Base-by-base conservation (phyloP, 2,329 filamentous ascomycete species). In the Talaromyces sp. region DNA sequence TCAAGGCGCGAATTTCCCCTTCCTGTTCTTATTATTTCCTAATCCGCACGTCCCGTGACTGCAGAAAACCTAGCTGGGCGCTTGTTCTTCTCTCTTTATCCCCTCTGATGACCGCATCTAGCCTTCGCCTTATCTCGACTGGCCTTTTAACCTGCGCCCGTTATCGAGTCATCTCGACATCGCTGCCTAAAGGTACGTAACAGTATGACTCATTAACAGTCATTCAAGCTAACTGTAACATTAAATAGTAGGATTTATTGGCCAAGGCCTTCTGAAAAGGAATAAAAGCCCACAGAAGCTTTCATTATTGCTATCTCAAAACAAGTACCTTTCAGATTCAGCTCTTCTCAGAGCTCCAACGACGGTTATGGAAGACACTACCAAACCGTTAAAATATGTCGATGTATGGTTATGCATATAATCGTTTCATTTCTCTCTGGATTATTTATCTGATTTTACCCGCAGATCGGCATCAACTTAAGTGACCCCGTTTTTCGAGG, bases 401-500 rank as follows among this genome's bases (percentile, higher is more conserved):
- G 79, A 81, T 74, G 79, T 81, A 68, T 55, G 78, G 76, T 59
- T 52, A 30, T 54, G 63, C 27, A n/a, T 18, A 6, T 31, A 12
- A n/a, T 53, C n/a, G 7, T 53, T n/a, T 59, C 6, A 10, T 10
- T 53, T 28, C 10, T 36, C 10, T 12, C 18, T 23, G 27, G 47
- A 14, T 3, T 31, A 23, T 47, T 44, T 52, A 40, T 30, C 6
- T 40, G 34, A 28, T 3, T 16, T 18, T 30, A 56, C 34, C 58
- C 65, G 42, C 68, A 89, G 85, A 85, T 99, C 71, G 95, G 94
- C 62, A 97, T 99, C 82, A 99, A 99, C 76, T 85, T 99, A 60
- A 90, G 93, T 59, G 95, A 99, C 72, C 90, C 91, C 58, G 91
- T 97, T 63, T 99, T 94, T 76, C 85, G 86, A 54, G 95, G 95